Base-by-base conservation (phyloP, 139 green algal genomes). In the Trebouxia sp. region DNA sequence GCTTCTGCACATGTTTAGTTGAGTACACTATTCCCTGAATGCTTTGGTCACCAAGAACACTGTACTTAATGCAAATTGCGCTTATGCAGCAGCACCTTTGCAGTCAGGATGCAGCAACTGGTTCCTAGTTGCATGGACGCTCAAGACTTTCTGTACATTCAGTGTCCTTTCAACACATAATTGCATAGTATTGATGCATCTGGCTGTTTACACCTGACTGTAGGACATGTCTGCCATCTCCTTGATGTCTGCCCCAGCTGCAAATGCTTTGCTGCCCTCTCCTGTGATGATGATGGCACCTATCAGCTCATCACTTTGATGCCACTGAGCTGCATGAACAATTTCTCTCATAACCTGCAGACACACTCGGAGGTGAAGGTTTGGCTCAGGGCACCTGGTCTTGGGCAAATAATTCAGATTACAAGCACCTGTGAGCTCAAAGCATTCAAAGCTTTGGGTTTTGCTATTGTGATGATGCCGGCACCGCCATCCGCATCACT, bases 211-310 rank as follows among this genome's bases (percentile, higher is more conserved):
- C 37, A 78, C 86, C 24, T 89, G 70, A 17, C 58, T 80, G 69
- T 91, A 91, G 30, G 28, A 75, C 37, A 89, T 41, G 4, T 43
- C 32, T 12, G 81, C 72, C 88, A 96, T 91, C 78, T 96, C 92
- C 22, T 90, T 90, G 62, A 96, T 93, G 87, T 96, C 92, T 1
- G 90, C 92, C 1, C 92, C 92, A 4, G 91, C 91, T 17, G 92
- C 92, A 82, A 96, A 96, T 1, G 91, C 88, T 77, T 92, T 92
- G 28, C 75, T 77, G 14, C 88, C 89, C 50, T 82, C 67, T 5
- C 92, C 92, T 0, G 92, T 95, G 41, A 95, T 76, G 22, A 95
- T 85, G 24, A 94, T 86, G 37, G 88, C 83, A 3, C 82, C 55
- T 32, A 88, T 83, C 35, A 35, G 37, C 9, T 51, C 47, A 24